Evolutionary conservation across 768 basidiomycete species (phyloP).

Genomic region (Termitomyces sp.): DNA sequence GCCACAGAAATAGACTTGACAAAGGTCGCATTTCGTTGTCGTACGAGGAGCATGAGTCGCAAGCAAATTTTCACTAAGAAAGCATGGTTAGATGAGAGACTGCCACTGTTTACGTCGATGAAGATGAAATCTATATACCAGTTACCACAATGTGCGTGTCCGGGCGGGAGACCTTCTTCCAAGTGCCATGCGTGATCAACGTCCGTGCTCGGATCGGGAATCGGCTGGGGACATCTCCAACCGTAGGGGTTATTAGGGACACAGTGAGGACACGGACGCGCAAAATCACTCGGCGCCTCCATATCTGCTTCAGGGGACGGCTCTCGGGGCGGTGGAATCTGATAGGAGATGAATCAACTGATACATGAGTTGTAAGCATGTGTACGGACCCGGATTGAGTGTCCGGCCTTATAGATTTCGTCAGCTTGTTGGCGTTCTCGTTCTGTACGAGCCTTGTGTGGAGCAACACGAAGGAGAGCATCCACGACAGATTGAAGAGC

Average conservation of each 20-base stretch:
- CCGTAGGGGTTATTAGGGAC: constrained; percentile 64
- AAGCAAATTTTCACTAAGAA: constrained; percentile 65
- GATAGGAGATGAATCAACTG: constrained; percentile 9
- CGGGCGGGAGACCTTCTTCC: constrained; percentile 76
- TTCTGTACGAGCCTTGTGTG: constrained; percentile 62
- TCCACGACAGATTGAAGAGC: constrained; percentile 72
- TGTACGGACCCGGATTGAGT: constrained; percentile 53
- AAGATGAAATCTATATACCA: constrained; percentile 41
- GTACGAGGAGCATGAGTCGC: constrained; percentile 62
- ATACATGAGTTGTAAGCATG: constrained; percentile 3
- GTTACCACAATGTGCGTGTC: constrained; percentile 78
- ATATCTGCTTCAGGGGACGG: constrained; percentile 74
- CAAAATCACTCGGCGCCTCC: constrained; percentile 59
- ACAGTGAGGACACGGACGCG: constrained; percentile 82
- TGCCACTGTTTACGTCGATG: background rate
- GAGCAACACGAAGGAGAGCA: constrained; percentile 64
- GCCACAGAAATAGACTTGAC: constrained; percentile 80
- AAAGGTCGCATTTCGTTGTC: constrained; percentile 83
- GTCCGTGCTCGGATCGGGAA: constrained; percentile 67
- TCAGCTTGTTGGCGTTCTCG: constrained; percentile 80
- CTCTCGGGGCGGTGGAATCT: constrained; percentile 78
- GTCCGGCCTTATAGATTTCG: constrained; percentile 66
- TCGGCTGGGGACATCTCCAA: constrained; percentile 80
- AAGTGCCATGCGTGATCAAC: constrained; percentile 72
- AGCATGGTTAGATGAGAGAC: background rate